Base-by-base conservation (phyloP, 768 basidiomycete species). In the Leccinum truebloodii region DNA sequence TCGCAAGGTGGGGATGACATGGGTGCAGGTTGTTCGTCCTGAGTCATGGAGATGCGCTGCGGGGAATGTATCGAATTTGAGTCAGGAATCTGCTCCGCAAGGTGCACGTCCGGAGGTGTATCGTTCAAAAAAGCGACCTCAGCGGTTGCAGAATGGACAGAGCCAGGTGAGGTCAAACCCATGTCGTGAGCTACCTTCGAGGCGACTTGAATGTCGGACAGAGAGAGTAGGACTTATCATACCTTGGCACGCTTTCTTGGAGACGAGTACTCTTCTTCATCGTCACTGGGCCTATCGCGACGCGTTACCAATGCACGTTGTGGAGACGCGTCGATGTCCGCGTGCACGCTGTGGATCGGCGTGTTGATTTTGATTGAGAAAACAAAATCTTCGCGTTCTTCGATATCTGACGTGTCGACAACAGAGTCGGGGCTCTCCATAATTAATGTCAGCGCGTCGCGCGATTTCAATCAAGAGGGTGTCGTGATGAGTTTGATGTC, bases 321-420 rank as follows among this genome's bases (percentile, higher is more conserved):
- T 34, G 32, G 59, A 51, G 57, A 59, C 24, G 26, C 51, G 30
- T 30, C 30, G 51, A 24, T 13, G 24, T 26, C 20, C 4, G 49
- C 20, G 26, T 9, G 10, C 32, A 37, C 22, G 6, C 5, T 41
- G 22, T 56, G 49, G 26, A 35, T 12, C 16, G 56, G 57, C 28
- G 59, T 50, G n/a, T 41, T 49, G 48, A 26, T 18, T 37, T 54
- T 58, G 22, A 71, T 60, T 6, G 66, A 58, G 62, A 62, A 55
- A 14, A 59, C 49, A n/a, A 81, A 61, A 50, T 78, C 76, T 65
- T 83, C 83, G 44, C 78, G 77, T 63, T 89, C 87, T 65, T 87
- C 87, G 52, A 76, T 71, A 63, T 89, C 87, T 4, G 86, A 88
- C 18, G 87, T 87, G 66, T 85, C 85, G 14, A 88, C 81, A 52